These are phyloP conservation scores for Verticillium isaacii DNA, from an alignment of 2,329 filamentous ascomycete genomes.

Conservation along the genomic window DNA sequence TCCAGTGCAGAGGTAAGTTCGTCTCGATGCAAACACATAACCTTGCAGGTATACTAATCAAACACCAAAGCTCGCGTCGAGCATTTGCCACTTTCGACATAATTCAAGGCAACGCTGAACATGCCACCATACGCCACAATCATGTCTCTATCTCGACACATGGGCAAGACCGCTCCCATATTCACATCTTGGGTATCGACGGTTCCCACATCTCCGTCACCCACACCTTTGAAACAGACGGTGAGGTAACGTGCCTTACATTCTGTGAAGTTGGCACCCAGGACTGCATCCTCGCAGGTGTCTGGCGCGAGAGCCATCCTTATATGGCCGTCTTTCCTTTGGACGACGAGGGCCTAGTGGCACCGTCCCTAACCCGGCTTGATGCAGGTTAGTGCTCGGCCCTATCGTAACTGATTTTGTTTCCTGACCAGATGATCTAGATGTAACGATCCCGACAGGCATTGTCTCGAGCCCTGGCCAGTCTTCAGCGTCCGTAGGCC, in stretches of 20 bases:
- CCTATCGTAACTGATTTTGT: neutral
- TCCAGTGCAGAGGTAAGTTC: slow-evolving; percentile 28
- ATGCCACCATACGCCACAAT: slow-evolving; percentile 35
- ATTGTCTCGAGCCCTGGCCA: neutral
- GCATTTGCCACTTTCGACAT: slow-evolving; percentile 7
- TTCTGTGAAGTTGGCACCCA: slow-evolving; percentile 21
- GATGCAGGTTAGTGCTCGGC: slow-evolving; percentile 15
- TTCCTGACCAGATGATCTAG: neutral
- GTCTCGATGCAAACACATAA: neutral
- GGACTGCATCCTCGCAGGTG: slow-evolving; percentile 26
- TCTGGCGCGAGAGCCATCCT: slow-evolving; percentile 25
- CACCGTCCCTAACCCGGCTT: slow-evolving; percentile 13
- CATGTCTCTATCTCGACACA: slow-evolving; percentile 39
- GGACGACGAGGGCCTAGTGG: slow-evolving; percentile 1
- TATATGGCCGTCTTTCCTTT: slow-evolving; percentile 25
- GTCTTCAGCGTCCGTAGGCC: neutral
- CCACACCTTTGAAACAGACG: slow-evolving; percentile 29
- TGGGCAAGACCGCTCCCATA: slow-evolving; percentile 25
- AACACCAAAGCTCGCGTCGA: neutral
- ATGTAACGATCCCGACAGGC: neutral
- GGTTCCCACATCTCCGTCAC: slow-evolving; percentile 21
- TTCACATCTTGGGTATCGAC: slow-evolving; percentile 34
- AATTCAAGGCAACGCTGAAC: slow-evolving; percentile 25
- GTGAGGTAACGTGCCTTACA: slow-evolving; percentile 45
- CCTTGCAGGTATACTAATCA: neutral